phyloP scores from a whole-genome alignment of 2,329 filamentous ascomycete species.

The Fusarium pilosicola region DNA sequence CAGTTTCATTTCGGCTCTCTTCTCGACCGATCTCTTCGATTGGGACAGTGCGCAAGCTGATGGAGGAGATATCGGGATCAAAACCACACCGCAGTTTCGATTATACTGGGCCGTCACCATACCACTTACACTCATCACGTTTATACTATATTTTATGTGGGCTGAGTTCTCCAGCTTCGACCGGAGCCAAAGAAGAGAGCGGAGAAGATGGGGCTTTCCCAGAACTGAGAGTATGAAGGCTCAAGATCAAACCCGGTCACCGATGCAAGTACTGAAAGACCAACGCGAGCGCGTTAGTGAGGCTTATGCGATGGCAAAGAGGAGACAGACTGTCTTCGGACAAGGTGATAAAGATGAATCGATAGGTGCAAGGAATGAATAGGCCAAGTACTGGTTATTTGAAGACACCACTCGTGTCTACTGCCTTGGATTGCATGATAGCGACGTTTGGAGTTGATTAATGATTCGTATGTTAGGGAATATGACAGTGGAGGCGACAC shows the following conservation, averaged over 20 bases:
- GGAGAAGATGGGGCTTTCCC: slow-evolving; percentile 26
- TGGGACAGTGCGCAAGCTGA: slow-evolving; percentile 45
- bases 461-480: not conserved
- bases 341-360: slow-evolving; percentile 12
- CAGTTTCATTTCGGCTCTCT: slow-evolving; percentile 55
- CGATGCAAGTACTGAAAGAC: slow-evolving; percentile 27
- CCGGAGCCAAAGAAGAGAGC: slow-evolving; percentile 23
- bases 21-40: slow-evolving; percentile 50
- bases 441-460: not conserved
- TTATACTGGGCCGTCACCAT: slow-evolving; percentile 55
- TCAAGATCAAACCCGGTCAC: slow-evolving; percentile 13
- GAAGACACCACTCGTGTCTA: not conserved
- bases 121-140: slow-evolving; percentile 51
- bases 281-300: slow-evolving; percentile 21
- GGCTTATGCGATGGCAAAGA: slow-evolving; percentile 19
- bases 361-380: not conserved
- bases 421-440: not conserved
- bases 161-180: slow-evolving; percentile 46
- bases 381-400: not conserved
- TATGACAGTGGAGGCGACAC: not conserved
- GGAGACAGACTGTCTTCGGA: slow-evolving; percentile 16
- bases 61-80: slow-evolving; percentile 44
- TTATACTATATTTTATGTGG: slow-evolving; percentile 50
- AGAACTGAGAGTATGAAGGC: slow-evolving; percentile 28
- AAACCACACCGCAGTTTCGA: slow-evolving; percentile 49